A percentile compares a stretch with the other conserved stretches of the same genome.
These are phyloP conservation scores for Hansenula sp. DNA, from an alignment of 1,139 yeast species.

Conservation along the genomic window DNA sequence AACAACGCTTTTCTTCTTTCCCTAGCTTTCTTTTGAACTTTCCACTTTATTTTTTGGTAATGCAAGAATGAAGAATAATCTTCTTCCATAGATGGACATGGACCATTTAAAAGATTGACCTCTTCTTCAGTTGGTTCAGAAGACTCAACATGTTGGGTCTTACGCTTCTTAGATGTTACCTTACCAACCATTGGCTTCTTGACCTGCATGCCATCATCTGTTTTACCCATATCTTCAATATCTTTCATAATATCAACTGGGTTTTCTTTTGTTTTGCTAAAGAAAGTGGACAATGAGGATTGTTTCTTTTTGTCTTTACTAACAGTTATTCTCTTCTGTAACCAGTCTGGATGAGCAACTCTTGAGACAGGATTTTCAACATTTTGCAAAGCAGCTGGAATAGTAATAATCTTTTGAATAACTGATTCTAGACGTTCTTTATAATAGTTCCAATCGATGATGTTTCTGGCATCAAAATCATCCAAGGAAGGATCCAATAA, in stretches of 20 bases:
- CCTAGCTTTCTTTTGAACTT: constrained; percentile 62
- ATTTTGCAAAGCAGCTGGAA: constrained; percentile 94
- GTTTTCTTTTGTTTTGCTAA: constrained; percentile 32
- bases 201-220: constrained; percentile 17
- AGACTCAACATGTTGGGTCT: constrained; percentile 28
- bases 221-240: constrained; percentile 71
- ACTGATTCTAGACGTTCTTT: constrained; percentile 89
- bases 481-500: constrained; percentile 70
- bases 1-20: constrained; percentile 71
- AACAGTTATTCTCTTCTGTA: constrained; percentile 54
- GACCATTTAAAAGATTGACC: constrained; percentile 44
- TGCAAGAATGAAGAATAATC: constrained; percentile 75
- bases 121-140: constrained; percentile 34
- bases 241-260: constrained; percentile 46
- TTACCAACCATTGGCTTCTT: constrained; percentile 40
- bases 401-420: constrained; percentile 89
- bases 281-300: constrained; percentile 56
- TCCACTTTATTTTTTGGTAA: constrained; percentile 87
- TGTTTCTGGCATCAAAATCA: constrained; percentile 83
- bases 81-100: constrained; percentile 67
- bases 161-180: constrained; percentile 42
- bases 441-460: constrained; percentile 93
- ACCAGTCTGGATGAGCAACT: constrained; percentile 94
- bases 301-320: constrained; percentile 72
- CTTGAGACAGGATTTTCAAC: constrained; percentile 94